These are phyloP conservation scores for Annulohypoxylon moriforme DNA, from an alignment of 495 filamentous ascomycete genomes.

Conservation along the genomic window DNA sequence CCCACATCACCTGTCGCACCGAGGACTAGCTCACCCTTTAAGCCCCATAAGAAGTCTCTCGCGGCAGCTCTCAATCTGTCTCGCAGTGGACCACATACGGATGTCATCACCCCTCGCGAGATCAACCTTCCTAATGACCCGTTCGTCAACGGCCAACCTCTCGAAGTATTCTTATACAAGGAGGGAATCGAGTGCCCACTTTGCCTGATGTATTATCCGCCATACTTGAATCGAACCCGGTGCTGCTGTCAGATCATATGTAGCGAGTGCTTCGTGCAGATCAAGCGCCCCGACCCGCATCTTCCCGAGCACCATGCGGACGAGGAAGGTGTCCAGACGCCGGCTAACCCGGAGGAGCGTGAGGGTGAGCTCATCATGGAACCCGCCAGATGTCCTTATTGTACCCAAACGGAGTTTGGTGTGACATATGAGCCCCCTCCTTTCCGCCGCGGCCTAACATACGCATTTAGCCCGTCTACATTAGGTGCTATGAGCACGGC, in stretches of 20 bases:
- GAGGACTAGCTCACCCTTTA: conserved; percentile 59
- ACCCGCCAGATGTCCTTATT: conserved; percentile 94
- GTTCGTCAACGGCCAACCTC: conserved; percentile 88
- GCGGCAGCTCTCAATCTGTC: conserved; percentile 79
- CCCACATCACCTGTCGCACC: conserved; percentile 61
- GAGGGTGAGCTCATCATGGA: conserved; percentile 84
- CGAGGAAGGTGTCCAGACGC: conserved; percentile 61
- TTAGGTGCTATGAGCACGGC: conserved; percentile 69
- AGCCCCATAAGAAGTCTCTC: conserved; percentile 83
- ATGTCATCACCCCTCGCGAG: conserved; percentile 74
- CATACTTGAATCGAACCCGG: conserved; percentile 93
- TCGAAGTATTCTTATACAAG: conserved; percentile 95
- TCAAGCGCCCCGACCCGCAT: conserved; percentile 96
- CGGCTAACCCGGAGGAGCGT: conserved; percentile 59
- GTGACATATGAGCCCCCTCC: conserved; percentile 90
- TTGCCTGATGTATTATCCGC: conserved; percentile 95
- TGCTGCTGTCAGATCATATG: conserved; percentile 98
- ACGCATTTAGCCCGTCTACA: conserved; percentile 61
- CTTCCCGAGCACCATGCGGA: conserved; percentile 84
- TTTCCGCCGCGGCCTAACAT: conserved; percentile 85
- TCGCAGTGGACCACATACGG: conserved; percentile 73
- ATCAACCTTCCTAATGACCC: conserved; percentile 83
- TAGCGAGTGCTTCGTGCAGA: conserved; percentile 99
- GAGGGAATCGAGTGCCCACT: conserved; percentile 92
- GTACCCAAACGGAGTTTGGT: conserved; percentile 92